Conservation (phyloP, 225 moss, liverwort and hornwort genomes). For the Straminergon stramineum region DNA sequence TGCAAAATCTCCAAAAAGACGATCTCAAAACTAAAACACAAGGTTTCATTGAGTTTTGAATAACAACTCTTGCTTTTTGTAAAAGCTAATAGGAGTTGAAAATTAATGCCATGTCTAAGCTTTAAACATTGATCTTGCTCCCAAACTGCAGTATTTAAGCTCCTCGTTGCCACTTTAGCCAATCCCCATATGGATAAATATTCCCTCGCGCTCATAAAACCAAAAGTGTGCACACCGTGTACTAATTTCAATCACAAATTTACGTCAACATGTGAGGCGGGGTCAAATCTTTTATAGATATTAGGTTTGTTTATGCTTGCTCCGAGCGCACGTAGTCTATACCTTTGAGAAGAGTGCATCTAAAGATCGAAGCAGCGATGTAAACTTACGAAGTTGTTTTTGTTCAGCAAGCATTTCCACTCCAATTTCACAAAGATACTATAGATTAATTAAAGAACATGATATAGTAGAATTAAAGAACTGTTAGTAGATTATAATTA, state of each 20-base stretch:
- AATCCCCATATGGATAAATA: too few species aligned
- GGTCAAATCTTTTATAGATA: neutral
- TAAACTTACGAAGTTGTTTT: neutral
- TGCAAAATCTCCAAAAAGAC: neutral
- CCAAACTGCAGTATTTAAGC: too few species aligned
- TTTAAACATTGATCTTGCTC: too few species aligned
- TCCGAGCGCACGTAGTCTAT: neutral
- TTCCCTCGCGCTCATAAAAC: too few species aligned
- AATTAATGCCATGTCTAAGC: neutral
- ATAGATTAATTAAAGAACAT: neutral
- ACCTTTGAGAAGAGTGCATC: neutral
- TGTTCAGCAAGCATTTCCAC: neutral
- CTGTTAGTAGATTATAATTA: neutral
- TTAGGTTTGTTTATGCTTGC: neutral
- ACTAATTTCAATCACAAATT: neutral
- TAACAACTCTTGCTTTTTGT: neutral
- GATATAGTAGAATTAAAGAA: neutral
- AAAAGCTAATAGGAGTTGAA: neutral
- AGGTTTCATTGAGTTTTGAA: neutral
- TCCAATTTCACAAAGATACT: neutral
- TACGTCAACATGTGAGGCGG: neutral
- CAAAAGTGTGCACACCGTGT: neutral
- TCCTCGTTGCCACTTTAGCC: too few species aligned
- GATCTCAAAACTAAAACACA: neutral
- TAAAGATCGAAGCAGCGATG: neutral